These are phyloP conservation scores for Athelia psychrophila DNA, from an alignment of 1,284 basidiomycete species.

Conservation along the genomic window DNA sequence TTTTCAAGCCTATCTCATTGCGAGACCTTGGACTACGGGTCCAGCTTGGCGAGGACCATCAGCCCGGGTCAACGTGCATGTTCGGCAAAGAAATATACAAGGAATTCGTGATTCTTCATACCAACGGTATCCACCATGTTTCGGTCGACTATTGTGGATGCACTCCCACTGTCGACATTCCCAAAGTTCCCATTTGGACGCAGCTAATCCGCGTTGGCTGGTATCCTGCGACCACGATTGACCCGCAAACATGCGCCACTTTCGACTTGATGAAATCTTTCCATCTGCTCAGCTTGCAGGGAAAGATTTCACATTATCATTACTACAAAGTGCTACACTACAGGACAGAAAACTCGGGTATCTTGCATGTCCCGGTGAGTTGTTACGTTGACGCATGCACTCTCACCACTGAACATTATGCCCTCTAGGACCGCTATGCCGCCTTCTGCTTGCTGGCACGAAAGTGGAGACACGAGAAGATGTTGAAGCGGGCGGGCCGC, in stretches of 20 bases:
- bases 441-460: conserved; percentile 22
- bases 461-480: conserved; percentile 26
- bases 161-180: conserved; percentile 2
- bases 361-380: conserved; percentile 5
- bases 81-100: conserved; percentile 4
- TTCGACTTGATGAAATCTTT: conserved; percentile 20
- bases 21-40: conserved; percentile 16
- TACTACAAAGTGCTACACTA: conserved; percentile 19
- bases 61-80: conserved; percentile 6
- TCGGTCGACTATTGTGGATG: conserved; percentile 30
- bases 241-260: conserved; percentile 23
- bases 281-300: conserved; percentile 17
- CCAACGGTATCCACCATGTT: conserved; percentile 27
- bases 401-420: neutral
- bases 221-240: conserved; percentile 18
- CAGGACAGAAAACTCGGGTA: conserved; percentile 15
- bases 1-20: conserved; percentile 10
- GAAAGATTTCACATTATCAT: conserved; percentile 18
- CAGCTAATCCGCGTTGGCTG: conserved; percentile 25
- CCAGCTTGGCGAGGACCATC: conserved; percentile 15
- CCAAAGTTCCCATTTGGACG: neutral
- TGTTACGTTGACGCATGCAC: neutral
- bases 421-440: conserved; percentile 26
- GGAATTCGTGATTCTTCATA: conserved; percentile 26
- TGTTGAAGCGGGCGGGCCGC: conserved; percentile 26